phyloP scores from a whole-genome alignment of 768 basidiomycete species.

The Porpolomopsis calyptriformis region DNA sequence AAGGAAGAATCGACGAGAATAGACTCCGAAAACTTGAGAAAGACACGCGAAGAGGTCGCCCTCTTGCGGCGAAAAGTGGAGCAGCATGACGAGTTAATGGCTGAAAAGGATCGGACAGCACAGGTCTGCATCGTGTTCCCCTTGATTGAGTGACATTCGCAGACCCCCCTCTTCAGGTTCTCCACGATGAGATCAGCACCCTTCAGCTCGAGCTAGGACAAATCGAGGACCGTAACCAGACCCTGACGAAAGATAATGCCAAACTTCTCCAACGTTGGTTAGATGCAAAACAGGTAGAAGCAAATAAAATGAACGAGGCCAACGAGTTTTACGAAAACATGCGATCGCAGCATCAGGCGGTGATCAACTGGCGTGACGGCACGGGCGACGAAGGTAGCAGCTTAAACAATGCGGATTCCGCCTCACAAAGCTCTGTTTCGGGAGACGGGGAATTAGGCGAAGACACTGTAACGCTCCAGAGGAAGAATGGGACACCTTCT shows the following conservation, averaged over 20 bases:
- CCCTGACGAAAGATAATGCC: constrained; percentile 87
- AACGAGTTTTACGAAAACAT: constrained; percentile 84
- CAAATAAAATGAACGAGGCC: constrained; percentile 90
- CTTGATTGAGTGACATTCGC: constrained; percentile 3
- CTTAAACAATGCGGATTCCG: constrained; percentile 22
- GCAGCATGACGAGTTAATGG: constrained; percentile 76
- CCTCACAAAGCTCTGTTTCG: constrained; percentile 33
- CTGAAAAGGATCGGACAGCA: constrained; percentile 79
- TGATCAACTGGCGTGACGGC: constrained; percentile 46
- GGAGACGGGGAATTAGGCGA: constrained; percentile 60
- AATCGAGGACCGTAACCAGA: constrained; percentile 77
- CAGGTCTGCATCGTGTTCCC: constrained; percentile 47
- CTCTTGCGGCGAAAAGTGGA: constrained; percentile 65
- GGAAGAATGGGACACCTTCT: constrained; percentile 68
- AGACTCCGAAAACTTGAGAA: constrained; percentile 71
- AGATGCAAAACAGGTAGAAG: constrained; percentile 87
- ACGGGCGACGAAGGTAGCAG: constrained; percentile 21
- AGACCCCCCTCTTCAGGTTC: constrained; percentile 41
- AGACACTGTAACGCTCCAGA: constrained; percentile 34
- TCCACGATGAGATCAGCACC: constrained; percentile 92
- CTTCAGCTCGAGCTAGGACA: constrained; percentile 85
- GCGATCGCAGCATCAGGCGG: constrained; percentile 61
- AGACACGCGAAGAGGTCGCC: constrained; percentile 64
- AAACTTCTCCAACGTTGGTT: constrained; percentile 94
- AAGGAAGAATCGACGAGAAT: constrained; percentile 81